Percentiles rank a stretch among this genome's conserved stretches.
Evolutionary conservation across 441 rosid genomes (phyloP).

Genomic region (Adansonia rubrostipa): DNA sequence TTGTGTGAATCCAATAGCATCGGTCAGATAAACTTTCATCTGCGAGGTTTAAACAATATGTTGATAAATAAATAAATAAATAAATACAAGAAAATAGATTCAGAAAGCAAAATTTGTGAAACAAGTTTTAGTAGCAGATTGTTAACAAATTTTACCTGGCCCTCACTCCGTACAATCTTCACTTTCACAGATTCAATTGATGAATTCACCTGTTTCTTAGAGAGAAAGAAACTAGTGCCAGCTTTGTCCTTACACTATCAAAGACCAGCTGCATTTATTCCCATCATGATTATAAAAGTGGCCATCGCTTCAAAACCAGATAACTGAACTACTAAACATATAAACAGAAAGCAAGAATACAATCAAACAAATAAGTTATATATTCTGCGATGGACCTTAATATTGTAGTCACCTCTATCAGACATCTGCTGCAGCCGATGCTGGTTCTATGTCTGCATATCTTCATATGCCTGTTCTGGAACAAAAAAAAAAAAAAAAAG

Average conservation of each 20-base stretch:
- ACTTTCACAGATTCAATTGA: constrained; percentile 63
- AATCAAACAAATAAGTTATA: constrained; percentile 14
- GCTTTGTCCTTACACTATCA: constrained; percentile 93
- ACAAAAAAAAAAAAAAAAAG: not conserved
- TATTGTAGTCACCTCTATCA: constrained; percentile 90
- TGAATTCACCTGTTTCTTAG: constrained; percentile 76
- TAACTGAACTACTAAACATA: constrained; percentile 18
- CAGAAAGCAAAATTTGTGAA: not conserved
- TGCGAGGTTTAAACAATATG: constrained; percentile 40
- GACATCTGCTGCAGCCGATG: constrained; percentile 84
- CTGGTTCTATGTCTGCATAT: constrained; percentile 96
- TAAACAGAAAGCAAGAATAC: constrained; percentile 9
- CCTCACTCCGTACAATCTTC: constrained; percentile 69
- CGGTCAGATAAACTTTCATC: constrained; percentile 75
- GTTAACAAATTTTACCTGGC: constrained; percentile 53
- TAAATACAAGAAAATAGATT: not conserved
- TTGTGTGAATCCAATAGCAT: constrained; percentile 64
- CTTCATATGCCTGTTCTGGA: constrained; percentile 93
- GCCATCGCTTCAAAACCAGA: constrained; percentile 24
- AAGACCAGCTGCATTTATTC: constrained; percentile 80
- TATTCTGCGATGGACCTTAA: constrained; percentile 60
- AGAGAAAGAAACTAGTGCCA: constrained; percentile 63
- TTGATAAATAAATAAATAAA: not conserved
- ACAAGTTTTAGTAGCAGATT: not conserved
- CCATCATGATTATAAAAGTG: constrained; percentile 27